These are phyloP conservation scores for Stenocarpella maydis DNA, from an alignment of 2,329 filamentous ascomycete species.

Conservation along the genomic window DNA sequence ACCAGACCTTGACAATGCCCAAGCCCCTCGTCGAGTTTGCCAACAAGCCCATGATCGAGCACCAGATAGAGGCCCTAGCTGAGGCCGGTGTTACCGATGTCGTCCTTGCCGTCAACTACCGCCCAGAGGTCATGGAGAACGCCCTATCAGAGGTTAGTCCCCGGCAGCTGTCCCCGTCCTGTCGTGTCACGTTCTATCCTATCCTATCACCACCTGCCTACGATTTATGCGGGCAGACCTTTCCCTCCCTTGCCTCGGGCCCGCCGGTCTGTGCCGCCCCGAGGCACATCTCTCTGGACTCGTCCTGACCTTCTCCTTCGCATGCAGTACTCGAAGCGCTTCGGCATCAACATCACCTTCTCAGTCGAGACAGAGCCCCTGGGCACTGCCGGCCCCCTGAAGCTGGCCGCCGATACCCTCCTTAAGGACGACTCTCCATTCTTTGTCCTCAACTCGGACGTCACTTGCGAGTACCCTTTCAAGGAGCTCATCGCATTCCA, in stretches of 20 bases:
- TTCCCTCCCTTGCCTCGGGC: background rate
- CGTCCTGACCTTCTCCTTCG: conserved; percentile 1
- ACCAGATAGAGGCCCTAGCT: conserved; percentile 95
- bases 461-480: conserved; percentile 98
- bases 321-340: conserved; percentile 82
- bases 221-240: background rate
- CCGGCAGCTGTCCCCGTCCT: background rate
- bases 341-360: conserved; percentile 95
- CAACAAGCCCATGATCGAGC: conserved; percentile 99
- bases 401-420: conserved; percentile 91
- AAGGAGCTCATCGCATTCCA: conserved; percentile 89
- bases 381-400: conserved; percentile 92
- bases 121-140: conserved; percentile 96
- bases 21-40: conserved; percentile 98
- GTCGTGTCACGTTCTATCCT: background rate
- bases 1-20: conserved; percentile 90
- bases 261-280: background rate
- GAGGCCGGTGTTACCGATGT: conserved; percentile 96
- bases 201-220: background rate
- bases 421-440: conserved; percentile 94
- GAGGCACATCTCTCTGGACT: background rate
- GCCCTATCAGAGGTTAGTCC: conserved; percentile 77
- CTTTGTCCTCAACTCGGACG: conserved; percentile 98
- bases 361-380: conserved; percentile 96
- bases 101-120: conserved; percentile 97